Conservation (phyloP, 352 stramenopile genomes). For the Aphanomyces stellatus region DNA sequence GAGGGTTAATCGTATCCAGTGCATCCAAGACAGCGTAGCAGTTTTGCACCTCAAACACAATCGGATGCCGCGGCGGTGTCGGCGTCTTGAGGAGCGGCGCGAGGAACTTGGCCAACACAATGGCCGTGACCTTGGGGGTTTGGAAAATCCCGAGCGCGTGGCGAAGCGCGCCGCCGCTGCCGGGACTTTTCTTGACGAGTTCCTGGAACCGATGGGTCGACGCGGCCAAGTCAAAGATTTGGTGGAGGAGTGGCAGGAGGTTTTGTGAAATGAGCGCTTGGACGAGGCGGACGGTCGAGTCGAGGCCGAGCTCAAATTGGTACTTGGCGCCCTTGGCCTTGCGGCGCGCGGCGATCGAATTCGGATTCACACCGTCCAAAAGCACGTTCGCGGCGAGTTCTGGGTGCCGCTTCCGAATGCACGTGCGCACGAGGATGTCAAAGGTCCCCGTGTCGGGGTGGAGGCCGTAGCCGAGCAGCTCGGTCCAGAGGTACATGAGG, state of each 20-base stretch:
- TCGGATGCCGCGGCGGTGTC: conserved; percentile 34
- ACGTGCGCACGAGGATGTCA: conserved; percentile 73
- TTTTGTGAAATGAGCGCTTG: conserved; percentile 64
- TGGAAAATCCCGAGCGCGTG: neutral
- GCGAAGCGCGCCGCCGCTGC: neutral
- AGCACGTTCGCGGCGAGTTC: conserved; percentile 64
- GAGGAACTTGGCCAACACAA: conserved; percentile 25
- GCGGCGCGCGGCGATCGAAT: conserved; percentile 23
- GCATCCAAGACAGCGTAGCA: conserved; percentile 71
- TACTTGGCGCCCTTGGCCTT: conserved; percentile 33
- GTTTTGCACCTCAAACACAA: conserved; percentile 62
- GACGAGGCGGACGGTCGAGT: conserved; percentile 51
- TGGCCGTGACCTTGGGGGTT: conserved; percentile 13
- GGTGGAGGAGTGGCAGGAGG: conserved; percentile 51
- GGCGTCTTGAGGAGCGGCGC: conserved; percentile 28
- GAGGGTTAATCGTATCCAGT: conserved; percentile 58
- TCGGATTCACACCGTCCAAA: conserved; percentile 41
- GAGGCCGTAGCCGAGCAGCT: conserved; percentile 69
- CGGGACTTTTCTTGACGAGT: neutral
- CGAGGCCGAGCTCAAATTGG: conserved; percentile 49
- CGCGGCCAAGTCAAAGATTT: conserved; percentile 45
- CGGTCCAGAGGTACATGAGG: conserved; percentile 79
- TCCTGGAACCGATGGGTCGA: conserved; percentile 43
- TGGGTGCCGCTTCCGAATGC: conserved; percentile 75
- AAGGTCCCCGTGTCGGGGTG: conserved; percentile 59